Percentiles rank a stretch among this genome's conserved stretches.
Evolutionary conservation across 164 flowering plant genomes (phyloP).

Genomic region (Echeveria elegans): DNA sequence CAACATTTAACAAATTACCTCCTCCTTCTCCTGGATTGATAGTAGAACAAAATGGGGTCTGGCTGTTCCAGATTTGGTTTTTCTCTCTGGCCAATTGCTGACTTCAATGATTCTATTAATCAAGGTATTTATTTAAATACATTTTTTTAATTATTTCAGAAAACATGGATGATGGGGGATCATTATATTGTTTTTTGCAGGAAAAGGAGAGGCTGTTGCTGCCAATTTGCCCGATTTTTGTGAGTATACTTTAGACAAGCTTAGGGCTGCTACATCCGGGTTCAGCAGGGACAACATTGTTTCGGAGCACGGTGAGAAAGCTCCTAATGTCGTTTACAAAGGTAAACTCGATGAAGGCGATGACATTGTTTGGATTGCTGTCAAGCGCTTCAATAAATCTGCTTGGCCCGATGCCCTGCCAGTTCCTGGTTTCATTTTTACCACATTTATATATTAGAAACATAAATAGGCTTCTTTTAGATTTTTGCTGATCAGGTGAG

Average conservation of each 20-base stretch:
- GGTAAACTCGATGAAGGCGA: conserved; percentile 32
- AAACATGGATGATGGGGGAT: too few species aligned
- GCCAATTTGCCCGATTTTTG: too few species aligned
- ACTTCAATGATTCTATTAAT: conserved; percentile 43
- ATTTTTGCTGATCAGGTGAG: not conserved
- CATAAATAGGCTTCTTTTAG: too few species aligned
- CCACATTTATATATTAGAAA: not conserved
- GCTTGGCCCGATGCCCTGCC: conserved; percentile 54
- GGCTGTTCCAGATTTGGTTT: conserved; percentile 68
- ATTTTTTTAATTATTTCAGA: too few species aligned
- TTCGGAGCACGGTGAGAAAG: conserved; percentile 51
- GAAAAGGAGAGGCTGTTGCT: too few species aligned
- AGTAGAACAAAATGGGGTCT: conserved; percentile 49
- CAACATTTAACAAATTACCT: not conserved
- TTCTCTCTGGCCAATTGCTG: conserved; percentile 64
- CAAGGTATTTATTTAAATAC: too few species aligned
- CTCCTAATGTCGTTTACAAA: conserved; percentile 38
- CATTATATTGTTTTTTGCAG: too few species aligned
- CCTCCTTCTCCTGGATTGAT: not conserved
- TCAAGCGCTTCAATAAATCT: too few species aligned
- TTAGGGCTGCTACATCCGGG: conserved; percentile 31
- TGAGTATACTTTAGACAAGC: conserved; percentile 30
- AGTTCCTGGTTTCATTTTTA: conserved; percentile 24
- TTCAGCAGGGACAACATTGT: conserved; percentile 34
- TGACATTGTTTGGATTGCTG: conserved; percentile 30